These are phyloP conservation scores for Neurospora crassa DNA, from an alignment of 2,329 filamentous ascomycete species.

Conservation along the genomic window DNA sequence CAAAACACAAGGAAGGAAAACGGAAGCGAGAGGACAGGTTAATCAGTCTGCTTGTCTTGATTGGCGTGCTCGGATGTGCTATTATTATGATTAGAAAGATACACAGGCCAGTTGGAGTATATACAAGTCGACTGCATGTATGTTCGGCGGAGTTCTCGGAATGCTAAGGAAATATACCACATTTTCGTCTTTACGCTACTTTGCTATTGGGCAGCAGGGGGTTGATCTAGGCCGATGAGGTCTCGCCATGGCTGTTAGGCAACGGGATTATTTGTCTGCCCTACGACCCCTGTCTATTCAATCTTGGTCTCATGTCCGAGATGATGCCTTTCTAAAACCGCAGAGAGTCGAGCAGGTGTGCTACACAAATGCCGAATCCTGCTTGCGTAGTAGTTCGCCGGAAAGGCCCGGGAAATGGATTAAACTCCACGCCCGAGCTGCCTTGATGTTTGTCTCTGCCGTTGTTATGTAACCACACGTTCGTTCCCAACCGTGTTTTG, in stretches of 20 bases:
- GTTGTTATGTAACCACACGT: background rate
- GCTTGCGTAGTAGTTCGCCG: background rate
- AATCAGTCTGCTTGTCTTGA: background rate
- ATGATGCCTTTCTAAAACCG: background rate
- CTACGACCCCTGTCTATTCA: background rate
- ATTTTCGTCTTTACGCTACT: background rate
- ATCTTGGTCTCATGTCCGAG: background rate
- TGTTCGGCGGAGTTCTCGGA: background rate
- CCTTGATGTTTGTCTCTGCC: background rate
- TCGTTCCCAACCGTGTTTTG: background rate
- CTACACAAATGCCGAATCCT: background rate
- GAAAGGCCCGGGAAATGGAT: background rate
- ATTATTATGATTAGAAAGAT: background rate
- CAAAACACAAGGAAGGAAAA: background rate
- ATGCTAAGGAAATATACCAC: conserved; percentile 1
- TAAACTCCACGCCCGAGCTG: background rate
- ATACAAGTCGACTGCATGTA: background rate
- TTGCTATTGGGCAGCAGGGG: background rate
- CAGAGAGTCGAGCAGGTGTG: background rate
- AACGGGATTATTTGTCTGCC: background rate
- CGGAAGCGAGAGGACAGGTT: background rate
- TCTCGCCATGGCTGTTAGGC: background rate
- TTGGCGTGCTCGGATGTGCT: background rate
- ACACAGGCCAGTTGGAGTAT: background rate
- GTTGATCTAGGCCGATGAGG: background rate